Base-by-base conservation (phyloP, 129 eudicot genomes). In the Arctium minus region DNA sequence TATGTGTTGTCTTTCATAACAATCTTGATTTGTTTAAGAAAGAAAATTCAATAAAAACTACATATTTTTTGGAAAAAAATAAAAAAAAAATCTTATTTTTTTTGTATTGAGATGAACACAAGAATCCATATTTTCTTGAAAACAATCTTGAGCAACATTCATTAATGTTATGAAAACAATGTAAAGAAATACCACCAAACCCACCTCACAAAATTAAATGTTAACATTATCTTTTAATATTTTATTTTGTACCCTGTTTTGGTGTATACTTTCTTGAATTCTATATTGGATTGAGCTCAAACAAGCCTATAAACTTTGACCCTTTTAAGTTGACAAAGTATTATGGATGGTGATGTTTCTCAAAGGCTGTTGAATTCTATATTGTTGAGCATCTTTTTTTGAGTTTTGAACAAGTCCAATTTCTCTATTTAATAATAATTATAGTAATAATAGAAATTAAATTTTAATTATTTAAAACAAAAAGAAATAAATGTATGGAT, bases 311-410 rank as follows among this genome's bases (percentile, higher is more conserved):
- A 68, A 73, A 72, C 9, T 72, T 78, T 84, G 83, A 79, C 80
- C 82, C 75, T 32, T 71, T 71, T 78, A 72, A 33, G 84, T 84
- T 79, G 84, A 84, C 87, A 70, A 79, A 79, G 80, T 79, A 73
- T 84, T 65, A 84, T 84, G 87, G 84, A 84, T 73, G 15, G 80
- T 35, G 87, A 84, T 79, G 84, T 84, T 84, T 84, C 87, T 84
- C 80, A 79, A 79, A 78, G 79, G 74, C 78, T 77, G 68, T 77
- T 77, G 79, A 83, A 22, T 22, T 22, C 27, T 22, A 22, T 22
- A 22, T 22, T 22, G 27, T 22, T 22, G 27, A 22, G 27, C 27
- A 22, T 22, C 27, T 22, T 22, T 22, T 79, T 72, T 65, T 73
- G 22, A 44, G 22, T 76, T 79, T 84, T 84, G 83, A 84, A 79